Evolutionary conservation across 2,329 filamentous ascomycete genomes (phyloP), one percentile per base, ranked within the genome.

Genomic region (Zalaria sp.): DNA sequence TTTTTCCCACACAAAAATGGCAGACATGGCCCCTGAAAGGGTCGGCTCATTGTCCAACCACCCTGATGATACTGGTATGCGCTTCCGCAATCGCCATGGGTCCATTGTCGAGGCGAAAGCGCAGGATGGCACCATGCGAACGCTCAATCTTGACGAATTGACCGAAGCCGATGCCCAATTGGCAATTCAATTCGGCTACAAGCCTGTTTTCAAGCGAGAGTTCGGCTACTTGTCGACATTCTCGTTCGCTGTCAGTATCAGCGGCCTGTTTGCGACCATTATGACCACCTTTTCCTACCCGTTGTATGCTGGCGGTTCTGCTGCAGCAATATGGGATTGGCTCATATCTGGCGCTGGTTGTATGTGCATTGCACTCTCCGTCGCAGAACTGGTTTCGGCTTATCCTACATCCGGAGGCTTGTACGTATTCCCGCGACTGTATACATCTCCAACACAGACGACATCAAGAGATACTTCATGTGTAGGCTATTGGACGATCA

Each of bases 171-270:
- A 36, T 11, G n/a, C 7, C 6, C n/a, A 6, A 6, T 25, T 36
- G 11, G 34, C 34, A 25, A 53, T 48, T 5, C 46, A 54, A 42
- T 55, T 56, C 34, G 53, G 53, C 29, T 56, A 56, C 51, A 55
- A 55, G 46, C 53, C 52, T 3, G 37, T 39, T 5, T 75, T 75
- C 59, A 72, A 73, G 56, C 67, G 73, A 47, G 71, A 77, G 50
- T 77, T 77, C 48, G 66, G 66, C 43, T 73, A 72, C 42, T 59
- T 72, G 8, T 74, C 72, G 47, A 72, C 70, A 47, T 74, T 77
- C 57, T 76, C 72, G 41, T 77, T 77, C 51, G 73, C 73, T 40
- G 68, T 77, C 51, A 43, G 39, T 35, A 72, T 77, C 49, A 68
- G 63, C 38, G 72, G 71, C 35, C 62, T 75, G 11, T 75, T 72